Evolutionary conservation across 768 basidiomycete genomes (phyloP).

Genomic region (Termitomyces sp.): DNA sequence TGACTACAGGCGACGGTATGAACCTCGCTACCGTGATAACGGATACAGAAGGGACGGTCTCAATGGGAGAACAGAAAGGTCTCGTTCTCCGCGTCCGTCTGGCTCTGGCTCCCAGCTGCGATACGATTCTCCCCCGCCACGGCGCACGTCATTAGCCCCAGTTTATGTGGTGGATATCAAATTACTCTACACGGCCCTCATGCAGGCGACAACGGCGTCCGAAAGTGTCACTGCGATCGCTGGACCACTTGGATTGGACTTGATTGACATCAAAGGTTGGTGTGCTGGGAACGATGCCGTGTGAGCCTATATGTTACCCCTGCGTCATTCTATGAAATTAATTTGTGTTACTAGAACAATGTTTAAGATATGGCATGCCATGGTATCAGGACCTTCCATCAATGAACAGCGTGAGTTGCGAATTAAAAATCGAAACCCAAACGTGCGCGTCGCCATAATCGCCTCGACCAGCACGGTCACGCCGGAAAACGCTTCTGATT

Average conservation of each 20-base stretch:
- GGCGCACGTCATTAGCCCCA: slow-evolving; percentile 15
- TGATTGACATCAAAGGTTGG: slow-evolving; percentile 27
- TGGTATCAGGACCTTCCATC: slow-evolving; percentile 39
- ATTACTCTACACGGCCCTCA: slow-evolving; percentile 31
- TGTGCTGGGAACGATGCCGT: slow-evolving; percentile 50
- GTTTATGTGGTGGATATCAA: slow-evolving; percentile 37
- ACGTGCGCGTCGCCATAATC: not conserved
- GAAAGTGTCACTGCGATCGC: slow-evolving; percentile 24
- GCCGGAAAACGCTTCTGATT: slow-evolving; percentile 20
- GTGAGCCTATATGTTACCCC: slow-evolving; percentile 23
- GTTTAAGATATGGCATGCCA: slow-evolving; percentile 38
- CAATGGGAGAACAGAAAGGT: slow-evolving; percentile 9
- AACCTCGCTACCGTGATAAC: not conserved
- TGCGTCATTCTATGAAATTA: not conserved
- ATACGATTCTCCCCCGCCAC: not conserved
- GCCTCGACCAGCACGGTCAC: not conserved
- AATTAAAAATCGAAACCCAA: slow-evolving; percentile 1
- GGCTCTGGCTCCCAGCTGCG: not conserved
- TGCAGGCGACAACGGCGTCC: slow-evolving; percentile 21
- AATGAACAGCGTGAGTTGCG: slow-evolving; percentile 34
- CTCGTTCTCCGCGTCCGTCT: slow-evolving; percentile 17
- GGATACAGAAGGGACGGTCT: slow-evolving; percentile 2
- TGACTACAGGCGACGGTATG: not conserved
- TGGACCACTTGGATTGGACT: slow-evolving; percentile 19
- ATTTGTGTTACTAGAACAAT: slow-evolving; percentile 23